Evolutionary conservation across 2,329 filamentous ascomycete species (phyloP), one percentile per base, ranked within the genome.

Genomic region (Madurella fahalii): DNA sequence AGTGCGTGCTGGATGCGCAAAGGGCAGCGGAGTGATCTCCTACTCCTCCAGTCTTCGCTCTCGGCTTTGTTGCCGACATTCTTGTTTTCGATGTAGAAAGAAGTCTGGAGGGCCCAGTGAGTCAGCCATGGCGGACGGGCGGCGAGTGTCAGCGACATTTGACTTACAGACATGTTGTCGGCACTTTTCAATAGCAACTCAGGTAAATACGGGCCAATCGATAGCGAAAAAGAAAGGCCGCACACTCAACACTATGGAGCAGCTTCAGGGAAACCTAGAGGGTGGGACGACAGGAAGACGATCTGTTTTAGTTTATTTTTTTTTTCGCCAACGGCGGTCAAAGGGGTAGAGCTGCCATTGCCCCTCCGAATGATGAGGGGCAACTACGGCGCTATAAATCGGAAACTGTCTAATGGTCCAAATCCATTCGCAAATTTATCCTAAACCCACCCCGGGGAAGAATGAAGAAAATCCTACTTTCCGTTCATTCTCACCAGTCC

Each of bases 31-130:
- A 41, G 15, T 32, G 61, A 54, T 32, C 12, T 70, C 83, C 62
- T 79, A 93, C 89, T 89, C 77, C 89, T 82, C 83, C 88, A 92
- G 70, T 94, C 89, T 72, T 94, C 89, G 54, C 87, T 83, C 60
- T 83, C 79, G 50, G 77, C 76, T 71, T 83, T 84, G 72, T 92
- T 87, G 64, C 89, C 89, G 63, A 92, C 84, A 71, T 87, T 83
- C 64, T 86, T 84, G 71, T 93, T 92, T 68, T 87, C 80, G 64
- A 90, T 87, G 74, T 83, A 89, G 79, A 89, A 91, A 61, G 67
- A 68, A 25, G 25, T 25, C 80, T 85, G 43, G 9, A 15, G 31
- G 50, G 46, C 53, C 52, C 17, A 11, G 63, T 67, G 60, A 70
- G 66, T 64, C 62, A 63, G 37, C 17, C n/a, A 17, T 31, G 32